phyloP scores from a whole-genome alignment of 495 filamentous ascomycete genomes.

The Pyronema domesticum region DNA sequence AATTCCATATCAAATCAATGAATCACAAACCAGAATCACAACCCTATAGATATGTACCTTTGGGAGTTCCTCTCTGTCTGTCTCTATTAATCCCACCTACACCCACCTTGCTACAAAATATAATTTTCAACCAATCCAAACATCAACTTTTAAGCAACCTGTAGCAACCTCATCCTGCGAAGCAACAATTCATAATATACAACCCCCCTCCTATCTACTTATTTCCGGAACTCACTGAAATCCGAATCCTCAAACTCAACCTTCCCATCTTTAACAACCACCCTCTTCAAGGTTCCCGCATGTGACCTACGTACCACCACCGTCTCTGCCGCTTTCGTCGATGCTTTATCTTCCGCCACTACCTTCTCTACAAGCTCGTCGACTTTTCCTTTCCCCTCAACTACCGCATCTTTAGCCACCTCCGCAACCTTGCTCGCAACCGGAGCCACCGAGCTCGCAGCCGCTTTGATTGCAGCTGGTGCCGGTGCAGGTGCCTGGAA shows the following conservation, averaged over 20 bases:
- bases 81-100: no score
- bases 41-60: no score
- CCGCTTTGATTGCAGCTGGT: constrained; percentile 26
- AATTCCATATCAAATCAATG: no score
- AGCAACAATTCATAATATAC: not conserved
- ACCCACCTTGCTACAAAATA: no score
- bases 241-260: constrained; percentile 47
- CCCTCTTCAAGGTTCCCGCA: constrained; percentile 28
- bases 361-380: not conserved
- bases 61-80: no score
- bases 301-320: not conserved
- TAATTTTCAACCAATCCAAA: no score
- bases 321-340: not conserved
- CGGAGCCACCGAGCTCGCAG: constrained; percentile 1
- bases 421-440: not conserved
- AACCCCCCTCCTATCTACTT: not conserved
- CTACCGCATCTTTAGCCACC: not conserved
- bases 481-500: not conserved
- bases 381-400: not conserved
- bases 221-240: constrained; percentile 31
- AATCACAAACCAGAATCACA: no score
- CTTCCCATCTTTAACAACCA: constrained; percentile 49
- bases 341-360: not conserved
- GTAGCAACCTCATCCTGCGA: no score
- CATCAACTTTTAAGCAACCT: no score